These are phyloP conservation scores for Chlamydomonas reinhardtii DNA, from an alignment of 163 green algal genomes.

Conservation along the genomic window DNA sequence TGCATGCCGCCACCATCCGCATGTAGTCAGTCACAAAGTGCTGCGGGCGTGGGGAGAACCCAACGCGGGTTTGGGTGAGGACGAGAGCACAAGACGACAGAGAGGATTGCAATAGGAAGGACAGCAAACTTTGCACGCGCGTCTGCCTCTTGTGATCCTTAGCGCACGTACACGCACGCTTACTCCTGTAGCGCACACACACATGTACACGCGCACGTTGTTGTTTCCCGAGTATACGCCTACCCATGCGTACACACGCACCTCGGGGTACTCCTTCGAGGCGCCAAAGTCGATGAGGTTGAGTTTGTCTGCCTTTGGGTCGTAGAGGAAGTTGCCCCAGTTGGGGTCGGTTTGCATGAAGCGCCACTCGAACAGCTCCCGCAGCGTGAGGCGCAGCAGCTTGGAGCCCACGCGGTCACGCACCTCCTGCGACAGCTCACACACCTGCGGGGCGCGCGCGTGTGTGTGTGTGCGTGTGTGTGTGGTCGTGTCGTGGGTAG, in stretches of 20 bases:
- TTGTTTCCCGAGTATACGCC: no score
- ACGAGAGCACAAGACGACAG: no score
- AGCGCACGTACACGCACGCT: no score
- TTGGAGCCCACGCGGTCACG: conserved; percentile 83
- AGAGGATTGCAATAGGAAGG: no score
- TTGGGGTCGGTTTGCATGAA: conserved; percentile 99
- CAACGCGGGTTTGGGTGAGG: no score
- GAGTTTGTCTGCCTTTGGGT: conserved; percentile 74
- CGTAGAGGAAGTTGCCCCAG: conserved; percentile 98
- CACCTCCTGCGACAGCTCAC: conserved; percentile 76
- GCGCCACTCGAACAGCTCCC: conserved; percentile 93
- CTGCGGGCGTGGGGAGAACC: no score
- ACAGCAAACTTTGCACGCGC: no score
- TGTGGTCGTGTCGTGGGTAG: no score
- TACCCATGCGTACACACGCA: neutral
- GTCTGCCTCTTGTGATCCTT: no score
- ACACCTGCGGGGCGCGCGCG: conserved; percentile 62
- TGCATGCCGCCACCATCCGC: conserved; percentile 91
- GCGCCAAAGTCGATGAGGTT: conserved; percentile 98
- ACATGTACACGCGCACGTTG: no score
- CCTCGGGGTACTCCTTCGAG: conserved; percentile 75
- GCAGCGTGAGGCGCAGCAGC: conserved; percentile 92
- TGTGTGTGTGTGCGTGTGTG: neutral
- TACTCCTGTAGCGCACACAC: no score
- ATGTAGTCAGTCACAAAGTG: conserved; percentile 92